Evolutionary conservation across 129 eudicot species (phyloP).

Genomic region (Flaveria brownii): DNA sequence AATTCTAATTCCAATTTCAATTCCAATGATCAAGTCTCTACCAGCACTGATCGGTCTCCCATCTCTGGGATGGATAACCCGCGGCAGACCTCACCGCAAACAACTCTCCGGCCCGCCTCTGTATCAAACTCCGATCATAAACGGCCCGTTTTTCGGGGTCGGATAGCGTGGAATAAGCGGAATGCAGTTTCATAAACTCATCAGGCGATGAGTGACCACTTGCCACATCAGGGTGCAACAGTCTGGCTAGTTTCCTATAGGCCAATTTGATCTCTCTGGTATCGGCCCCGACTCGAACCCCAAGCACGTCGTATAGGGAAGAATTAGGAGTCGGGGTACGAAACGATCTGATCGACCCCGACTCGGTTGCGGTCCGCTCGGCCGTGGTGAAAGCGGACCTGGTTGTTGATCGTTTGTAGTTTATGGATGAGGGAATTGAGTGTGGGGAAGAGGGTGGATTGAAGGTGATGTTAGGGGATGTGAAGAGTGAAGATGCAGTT

Average conservation of each 20-base stretch:
- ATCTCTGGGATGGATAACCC: constrained; percentile 31
- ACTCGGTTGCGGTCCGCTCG: constrained; percentile 10
- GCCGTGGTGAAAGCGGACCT: constrained; percentile 48
- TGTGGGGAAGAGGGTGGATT: not conserved
- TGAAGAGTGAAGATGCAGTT: not conserved
- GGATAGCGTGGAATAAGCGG: constrained; percentile 64
- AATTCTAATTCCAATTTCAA: not conserved
- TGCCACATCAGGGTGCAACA: constrained; percentile 66
- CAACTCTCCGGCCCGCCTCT: constrained; percentile 25
- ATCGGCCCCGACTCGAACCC: constrained; percentile 57
- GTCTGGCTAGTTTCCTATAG: constrained; percentile 63
- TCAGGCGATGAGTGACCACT: constrained; percentile 38
- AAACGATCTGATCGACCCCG: constrained; percentile 3
- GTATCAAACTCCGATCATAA: constrained; percentile 56
- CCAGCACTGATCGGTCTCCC: constrained; percentile 94
- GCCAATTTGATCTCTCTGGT: constrained; percentile 68
- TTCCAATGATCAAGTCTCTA: constrained; percentile 27
- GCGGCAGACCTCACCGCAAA: constrained; percentile 19
- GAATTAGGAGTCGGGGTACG: constrained; percentile 8
- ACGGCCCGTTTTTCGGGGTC: constrained; percentile 72
- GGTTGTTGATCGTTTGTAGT: constrained; percentile 24
- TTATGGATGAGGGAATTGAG: constrained; percentile 3
- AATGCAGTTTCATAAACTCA: constrained; percentile 60
- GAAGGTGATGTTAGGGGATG: constrained; percentile 25
- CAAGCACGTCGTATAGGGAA: constrained; percentile 63